phyloP scores from a whole-genome alignment of 257 asterid species.

The Nicotiana knightiana region DNA sequence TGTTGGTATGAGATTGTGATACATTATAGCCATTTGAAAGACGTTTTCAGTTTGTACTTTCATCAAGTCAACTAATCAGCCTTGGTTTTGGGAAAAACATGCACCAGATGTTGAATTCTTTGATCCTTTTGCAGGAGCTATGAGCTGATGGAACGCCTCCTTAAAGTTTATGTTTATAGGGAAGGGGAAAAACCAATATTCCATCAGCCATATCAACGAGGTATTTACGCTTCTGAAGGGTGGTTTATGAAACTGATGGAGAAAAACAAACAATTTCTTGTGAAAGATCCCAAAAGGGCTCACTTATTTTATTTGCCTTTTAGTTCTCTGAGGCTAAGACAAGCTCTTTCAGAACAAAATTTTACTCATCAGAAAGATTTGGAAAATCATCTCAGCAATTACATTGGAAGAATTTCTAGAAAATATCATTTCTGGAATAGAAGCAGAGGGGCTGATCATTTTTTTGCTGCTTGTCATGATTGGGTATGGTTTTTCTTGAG shows the following conservation, averaged over 20 bases:
- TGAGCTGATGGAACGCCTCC: slow-evolving; percentile 46
- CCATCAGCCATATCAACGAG: slow-evolving; percentile 44
- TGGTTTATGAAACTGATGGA: slow-evolving; percentile 65
- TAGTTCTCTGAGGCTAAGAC: slow-evolving; percentile 41
- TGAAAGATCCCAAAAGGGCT: slow-evolving; percentile 44
- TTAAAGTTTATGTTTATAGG: slow-evolving; percentile 47
- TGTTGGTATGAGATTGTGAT: background rate
- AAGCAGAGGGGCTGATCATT: slow-evolving; percentile 52
- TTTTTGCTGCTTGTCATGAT: slow-evolving; percentile 64
- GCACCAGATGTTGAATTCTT: background rate
- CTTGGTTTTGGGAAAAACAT: background rate
- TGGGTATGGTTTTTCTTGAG: slow-evolving; percentile 41
- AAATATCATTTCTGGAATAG: slow-evolving; percentile 56
- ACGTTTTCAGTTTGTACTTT: background rate
- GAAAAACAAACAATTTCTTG: slow-evolving; percentile 40
- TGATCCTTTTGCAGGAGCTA: slow-evolving; percentile 47
- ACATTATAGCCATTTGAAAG: background rate
- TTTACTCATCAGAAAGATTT: slow-evolving; percentile 23
- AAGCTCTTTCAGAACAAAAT: slow-evolving; percentile 18
- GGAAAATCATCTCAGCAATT: slow-evolving; percentile 32
- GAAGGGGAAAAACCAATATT: slow-evolving; percentile 60
- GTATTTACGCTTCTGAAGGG: slow-evolving; percentile 67
- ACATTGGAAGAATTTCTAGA: slow-evolving; percentile 25
- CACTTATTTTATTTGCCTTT: slow-evolving; percentile 56
- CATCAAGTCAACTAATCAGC: background rate